These are phyloP conservation scores for Wickerhamomyces ciferrii DNA, from an alignment of 805 yeast genomes.

Conservation along the genomic window DNA sequence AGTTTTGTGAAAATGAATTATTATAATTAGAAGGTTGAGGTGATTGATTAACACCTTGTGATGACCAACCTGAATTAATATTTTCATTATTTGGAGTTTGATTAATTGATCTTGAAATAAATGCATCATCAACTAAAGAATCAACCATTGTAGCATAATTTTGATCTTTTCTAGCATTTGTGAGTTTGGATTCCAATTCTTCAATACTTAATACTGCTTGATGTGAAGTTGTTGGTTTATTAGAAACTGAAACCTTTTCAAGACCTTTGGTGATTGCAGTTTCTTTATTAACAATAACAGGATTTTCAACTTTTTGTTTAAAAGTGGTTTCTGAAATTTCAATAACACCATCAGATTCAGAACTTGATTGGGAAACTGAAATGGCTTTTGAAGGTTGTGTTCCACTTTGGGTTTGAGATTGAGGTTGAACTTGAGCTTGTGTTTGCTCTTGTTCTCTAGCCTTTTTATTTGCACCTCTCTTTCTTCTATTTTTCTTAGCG, in stretches of 20 bases:
- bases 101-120: background rate
- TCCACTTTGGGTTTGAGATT: too few relatives aligned
- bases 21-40: background rate
- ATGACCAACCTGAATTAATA: background rate
- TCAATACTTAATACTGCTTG: conserved; percentile 5
- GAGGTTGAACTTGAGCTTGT: background rate
- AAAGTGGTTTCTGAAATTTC: conserved; percentile 2
- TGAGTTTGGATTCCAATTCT: conserved; percentile 7
- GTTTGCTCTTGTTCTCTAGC: background rate
- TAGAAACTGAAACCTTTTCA: background rate
- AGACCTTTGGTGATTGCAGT: background rate
- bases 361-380: background rate
- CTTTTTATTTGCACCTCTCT: background rate
- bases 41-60: background rate
- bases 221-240: background rate
- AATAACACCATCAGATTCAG: background rate
- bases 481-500: background rate
- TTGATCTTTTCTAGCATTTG: conserved; percentile 1
- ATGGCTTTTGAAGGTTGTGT: background rate
- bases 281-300: background rate
- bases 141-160: conserved; percentile 23
- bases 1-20: background rate
- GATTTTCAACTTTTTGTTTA: background rate
- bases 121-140: conserved; percentile 22
- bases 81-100: background rate